Base-by-base conservation (phyloP, 1,139 yeast species). In the Taphrina wiesneri region DNA sequence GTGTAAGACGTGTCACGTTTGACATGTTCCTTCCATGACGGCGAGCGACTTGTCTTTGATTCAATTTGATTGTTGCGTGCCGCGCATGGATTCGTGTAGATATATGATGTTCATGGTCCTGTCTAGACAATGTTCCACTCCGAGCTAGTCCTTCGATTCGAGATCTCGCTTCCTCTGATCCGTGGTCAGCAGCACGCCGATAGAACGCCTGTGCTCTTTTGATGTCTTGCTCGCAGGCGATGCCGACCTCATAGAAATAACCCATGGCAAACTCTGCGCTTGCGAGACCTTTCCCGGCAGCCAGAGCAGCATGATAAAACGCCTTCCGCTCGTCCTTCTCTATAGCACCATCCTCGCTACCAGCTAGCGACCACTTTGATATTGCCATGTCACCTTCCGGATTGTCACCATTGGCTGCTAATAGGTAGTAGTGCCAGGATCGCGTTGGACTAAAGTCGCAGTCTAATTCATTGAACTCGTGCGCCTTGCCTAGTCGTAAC, bases 191-290 rank as follows among this genome's bases (percentile, higher is more conserved):
- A n/a, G 91, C 88, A 65, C 81, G 79, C 67, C 76, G 76, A 73
- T 84, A 86, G 79, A 85, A 86, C 63, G 77, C 75, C 59, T 75
- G 75, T 0, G 90, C 87, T 73, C 81, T 78, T 21, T 76, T 78
- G 39, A 75, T 28, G 71, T 84, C 81, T 41, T 75, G 75, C 13
- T 77, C 77, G 64, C 84, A 82, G 6, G 93, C 93, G 57, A 89
- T 80, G n/a, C 81, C 81, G 19, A 77, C 79, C 65, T 78, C 81
- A 68, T 74, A 72, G 66, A 76, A 78, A 66, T 78, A 78, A 0
- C 79, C 81, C 26, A 78, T 71, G 1, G 80, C 80, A 69, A 78
- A 78, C 70, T 76, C 74, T 1, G 79, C 81, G 34, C 75, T 74
- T 1, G 74, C 70, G 62, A 76, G 75, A 9, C 73, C 73, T 28